These are phyloP conservation scores for Sphaerulina musiva DNA, from an alignment of 2,329 filamentous ascomycete genomes.

Conservation along the genomic window DNA sequence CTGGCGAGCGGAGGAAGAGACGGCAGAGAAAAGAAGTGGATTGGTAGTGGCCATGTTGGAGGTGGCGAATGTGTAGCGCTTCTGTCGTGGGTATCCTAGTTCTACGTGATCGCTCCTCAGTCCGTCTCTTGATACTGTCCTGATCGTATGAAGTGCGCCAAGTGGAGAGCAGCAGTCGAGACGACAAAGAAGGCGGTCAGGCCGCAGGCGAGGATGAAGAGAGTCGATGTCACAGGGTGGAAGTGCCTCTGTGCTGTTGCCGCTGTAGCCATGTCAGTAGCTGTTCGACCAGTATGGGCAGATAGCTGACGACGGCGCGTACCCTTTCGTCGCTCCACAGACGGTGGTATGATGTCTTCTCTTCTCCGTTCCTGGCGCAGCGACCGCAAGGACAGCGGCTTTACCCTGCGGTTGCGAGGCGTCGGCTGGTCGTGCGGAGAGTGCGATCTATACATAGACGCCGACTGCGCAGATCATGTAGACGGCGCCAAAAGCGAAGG, in stretches of 20 bases:
- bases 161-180: constrained; percentile 13
- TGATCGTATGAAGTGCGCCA: constrained; percentile 10
- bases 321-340: not conserved
- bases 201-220: constrained; percentile 23
- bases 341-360: not conserved
- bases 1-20: constrained; percentile 70
- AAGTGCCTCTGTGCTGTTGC: constrained; percentile 13
- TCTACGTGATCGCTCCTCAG: no score
- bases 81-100: constrained; percentile 8
- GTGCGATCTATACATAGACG: constrained; percentile 73
- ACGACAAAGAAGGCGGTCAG: constrained; percentile 21
- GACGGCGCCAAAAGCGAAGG: constrained; percentile 86
- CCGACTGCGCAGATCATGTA: constrained; percentile 99
- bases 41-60: constrained; percentile 36
- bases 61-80: not conserved
- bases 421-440: constrained; percentile 7
- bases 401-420: constrained; percentile 2
- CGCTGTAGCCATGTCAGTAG: constrained; percentile 4
- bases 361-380: not conserved
- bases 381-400: not conserved
- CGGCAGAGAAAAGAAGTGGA: constrained; percentile 61
- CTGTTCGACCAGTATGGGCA: not conserved
- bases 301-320: not conserved
- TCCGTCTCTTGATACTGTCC: no score
- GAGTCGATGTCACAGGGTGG: constrained; percentile 24